Evolutionary conservation across 192 early-diverging fungal genomes (phyloP).

Genomic region (Coemansia sp.): DNA sequence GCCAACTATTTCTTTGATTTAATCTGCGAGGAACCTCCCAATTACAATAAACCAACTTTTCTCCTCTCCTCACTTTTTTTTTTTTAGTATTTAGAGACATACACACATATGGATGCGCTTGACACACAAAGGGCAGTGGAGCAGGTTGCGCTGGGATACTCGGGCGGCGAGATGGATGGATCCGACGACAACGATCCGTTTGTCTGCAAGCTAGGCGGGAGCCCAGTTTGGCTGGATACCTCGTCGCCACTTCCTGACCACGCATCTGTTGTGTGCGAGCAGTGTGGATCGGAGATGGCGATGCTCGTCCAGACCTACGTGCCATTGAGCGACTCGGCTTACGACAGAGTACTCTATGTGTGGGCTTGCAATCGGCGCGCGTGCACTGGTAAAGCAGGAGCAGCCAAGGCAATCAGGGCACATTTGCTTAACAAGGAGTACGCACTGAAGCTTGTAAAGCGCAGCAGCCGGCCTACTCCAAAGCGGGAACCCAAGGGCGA

Average conservation of each 20-base stretch:
- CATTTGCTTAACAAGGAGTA: constrained; percentile 70
- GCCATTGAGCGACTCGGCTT: constrained; percentile 69
- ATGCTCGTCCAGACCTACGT: constrained; percentile 77
- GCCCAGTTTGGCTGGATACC: constrained; percentile 41
- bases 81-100: background rate
- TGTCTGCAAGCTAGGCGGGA: constrained; percentile 38
- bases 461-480: constrained; percentile 16
- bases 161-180: constrained; percentile 33
- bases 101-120: background rate
- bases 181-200: constrained; percentile 27
- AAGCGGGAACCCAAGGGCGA: background rate
- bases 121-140: background rate
- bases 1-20: background rate
- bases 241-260: constrained; percentile 26
- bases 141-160: constrained; percentile 33
- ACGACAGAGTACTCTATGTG: constrained; percentile 78
- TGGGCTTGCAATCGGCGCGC: constrained; percentile 77
- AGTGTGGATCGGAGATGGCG: constrained; percentile 66
- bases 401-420: constrained; percentile 64
- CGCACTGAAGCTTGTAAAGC: constrained; percentile 59
- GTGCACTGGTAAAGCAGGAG: constrained; percentile 72
- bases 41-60: background rate
- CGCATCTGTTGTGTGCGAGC: constrained; percentile 50
- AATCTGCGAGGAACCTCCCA: background rate
- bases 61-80: background rate